Percentiles rank a stretch among this genome's conserved stretches.
Evolutionary conservation across 2,329 filamentous ascomycete genomes (phyloP).

Genomic region (Exophiala aquamarina): DNA sequence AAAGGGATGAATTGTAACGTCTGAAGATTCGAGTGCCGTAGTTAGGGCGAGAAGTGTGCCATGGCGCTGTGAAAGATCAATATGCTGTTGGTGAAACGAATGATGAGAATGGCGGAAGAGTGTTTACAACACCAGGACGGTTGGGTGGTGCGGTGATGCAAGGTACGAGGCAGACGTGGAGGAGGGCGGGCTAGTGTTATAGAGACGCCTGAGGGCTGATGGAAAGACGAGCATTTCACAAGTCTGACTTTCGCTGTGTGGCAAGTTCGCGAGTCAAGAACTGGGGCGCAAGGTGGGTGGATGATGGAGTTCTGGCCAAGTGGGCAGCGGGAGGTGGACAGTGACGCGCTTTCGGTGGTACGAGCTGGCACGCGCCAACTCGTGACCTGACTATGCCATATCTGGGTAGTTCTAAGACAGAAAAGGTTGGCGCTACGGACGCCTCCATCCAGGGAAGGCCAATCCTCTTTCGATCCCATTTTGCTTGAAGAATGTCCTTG

Average conservation of each 20-base stretch:
- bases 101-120: no score
- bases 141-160: constrained; percentile 1
- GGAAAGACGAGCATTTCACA: no score
- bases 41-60: background rate
- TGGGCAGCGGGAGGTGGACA: no score
- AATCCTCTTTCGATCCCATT: no score
- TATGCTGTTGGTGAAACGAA: no score
- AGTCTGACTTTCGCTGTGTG: no score
- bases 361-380: background rate
- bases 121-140: background rate
- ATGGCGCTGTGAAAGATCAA: constrained; percentile 1
- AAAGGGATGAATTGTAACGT: constrained; percentile 11
- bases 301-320: no score
- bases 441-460: background rate
- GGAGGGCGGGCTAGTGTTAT: no score
- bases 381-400: background rate
- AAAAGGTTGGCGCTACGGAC: constrained; percentile 14
- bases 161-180: constrained; percentile 1
- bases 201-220: no score
- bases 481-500: background rate
- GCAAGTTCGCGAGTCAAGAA: no score
- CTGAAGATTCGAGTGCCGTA: background rate
- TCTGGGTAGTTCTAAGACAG: background rate
- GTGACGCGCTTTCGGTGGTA: no score
- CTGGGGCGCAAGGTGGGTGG: no score